Evolutionary conservation across 768 basidiomycete genomes (phyloP).

Genomic region (Trametes coccinea): DNA sequence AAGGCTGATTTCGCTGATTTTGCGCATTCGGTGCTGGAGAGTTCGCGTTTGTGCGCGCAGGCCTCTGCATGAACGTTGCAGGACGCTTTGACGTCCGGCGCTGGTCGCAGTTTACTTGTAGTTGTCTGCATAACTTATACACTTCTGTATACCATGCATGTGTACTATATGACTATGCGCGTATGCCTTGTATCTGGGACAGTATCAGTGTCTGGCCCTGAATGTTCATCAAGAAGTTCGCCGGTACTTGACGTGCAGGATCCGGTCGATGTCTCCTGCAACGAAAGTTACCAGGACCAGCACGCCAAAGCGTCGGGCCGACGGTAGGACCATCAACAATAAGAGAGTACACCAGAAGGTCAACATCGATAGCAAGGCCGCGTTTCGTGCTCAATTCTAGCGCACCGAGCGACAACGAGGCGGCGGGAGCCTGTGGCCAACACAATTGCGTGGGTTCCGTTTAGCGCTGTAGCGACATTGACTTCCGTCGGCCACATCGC

Average conservation of each 20-base stretch:
- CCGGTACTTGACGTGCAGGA: too few relatives aligned
- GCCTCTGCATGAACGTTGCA: neutral
- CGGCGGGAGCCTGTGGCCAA: conserved; percentile 1
- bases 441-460: conserved; percentile 14
- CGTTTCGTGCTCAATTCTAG: neutral
- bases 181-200: too few relatives aligned
- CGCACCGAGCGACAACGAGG: neutral
- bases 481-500: neutral
- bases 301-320: conserved; percentile 1
- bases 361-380: neutral
- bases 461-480: conserved; percentile 7
- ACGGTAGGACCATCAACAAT: neutral
- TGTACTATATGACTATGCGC: too few relatives aligned
- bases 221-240: too few relatives aligned
- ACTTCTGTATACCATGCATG: neutral
- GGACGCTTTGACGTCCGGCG: neutral
- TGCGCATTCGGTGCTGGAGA: conserved; percentile 22
- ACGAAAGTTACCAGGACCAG: neutral
- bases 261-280: neutral
- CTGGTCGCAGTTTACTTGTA: neutral
- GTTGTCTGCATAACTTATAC: conserved; percentile 2
- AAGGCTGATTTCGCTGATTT: conserved; percentile 30
- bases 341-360: neutral
- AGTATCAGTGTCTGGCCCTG: too few relatives aligned
- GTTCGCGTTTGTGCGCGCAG: conserved; percentile 5